Conservation (phyloP, 805 yeast genomes). For the Wickerhamomyces strasburgensis region DNA sequence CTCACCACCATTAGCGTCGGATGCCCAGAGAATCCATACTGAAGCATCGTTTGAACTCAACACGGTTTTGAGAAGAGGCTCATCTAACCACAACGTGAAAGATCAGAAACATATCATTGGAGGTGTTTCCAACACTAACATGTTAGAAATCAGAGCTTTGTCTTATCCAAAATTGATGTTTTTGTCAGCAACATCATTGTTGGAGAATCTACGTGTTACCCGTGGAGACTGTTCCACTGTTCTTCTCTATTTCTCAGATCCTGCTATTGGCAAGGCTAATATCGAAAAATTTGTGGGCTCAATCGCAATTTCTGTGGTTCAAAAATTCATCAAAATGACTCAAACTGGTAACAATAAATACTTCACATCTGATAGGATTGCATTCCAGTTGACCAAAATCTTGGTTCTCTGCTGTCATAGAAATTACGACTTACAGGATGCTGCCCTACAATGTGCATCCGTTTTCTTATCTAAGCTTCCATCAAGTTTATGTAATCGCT, state of each 20-base stretch:
- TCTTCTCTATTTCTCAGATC: constrained; percentile 79
- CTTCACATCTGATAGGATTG: constrained; percentile 53
- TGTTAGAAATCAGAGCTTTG: constrained; percentile 47
- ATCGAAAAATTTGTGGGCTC: constrained; percentile 64
- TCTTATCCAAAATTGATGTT: constrained; percentile 83
- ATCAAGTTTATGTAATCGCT: constrained; percentile 69
- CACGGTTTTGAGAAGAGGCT: constrained; percentile 83
- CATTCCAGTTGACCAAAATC: constrained; percentile 65
- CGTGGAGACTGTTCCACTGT: constrained; percentile 79
- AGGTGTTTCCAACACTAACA: constrained; percentile 33
- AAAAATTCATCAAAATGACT: constrained; percentile 45
- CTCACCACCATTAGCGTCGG: constrained; percentile 86
- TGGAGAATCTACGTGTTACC: constrained; percentile 74
- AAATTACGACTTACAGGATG: constrained; percentile 64
- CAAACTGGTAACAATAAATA: constrained; percentile 48
- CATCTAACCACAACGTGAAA: constrained; percentile 74
- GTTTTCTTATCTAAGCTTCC: constrained; percentile 63
- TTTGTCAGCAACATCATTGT: constrained; percentile 70
- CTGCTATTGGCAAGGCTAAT: constrained; percentile 65
- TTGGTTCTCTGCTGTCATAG: constrained; percentile 75
- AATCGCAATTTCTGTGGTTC: constrained; percentile 55
- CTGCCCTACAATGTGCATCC: constrained; percentile 76
- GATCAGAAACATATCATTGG: constrained; percentile 61
- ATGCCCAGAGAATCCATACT: constrained; percentile 70
- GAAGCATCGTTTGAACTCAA: constrained; percentile 92